Evolutionary conservation across 257 asterid genomes (phyloP), one percentile per base, ranked within the genome.

Genomic region (Solanum etuberosum): DNA sequence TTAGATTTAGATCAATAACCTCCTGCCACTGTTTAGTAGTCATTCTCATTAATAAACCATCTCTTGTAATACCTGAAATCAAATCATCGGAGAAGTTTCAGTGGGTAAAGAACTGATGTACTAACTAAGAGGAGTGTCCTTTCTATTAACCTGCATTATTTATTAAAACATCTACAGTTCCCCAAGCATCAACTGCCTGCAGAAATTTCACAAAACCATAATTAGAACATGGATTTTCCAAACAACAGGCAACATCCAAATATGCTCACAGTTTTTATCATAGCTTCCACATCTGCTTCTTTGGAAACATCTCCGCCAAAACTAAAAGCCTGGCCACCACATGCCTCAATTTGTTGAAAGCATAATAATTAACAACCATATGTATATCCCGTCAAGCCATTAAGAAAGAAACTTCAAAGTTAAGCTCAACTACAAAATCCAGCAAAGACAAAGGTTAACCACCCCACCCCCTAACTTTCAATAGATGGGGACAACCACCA

Each of bases 241-340:
- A 63, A 63, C 61, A 85, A 71, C 7, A 31, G 29, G 76, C 85
- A 40, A 40, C 86, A 88, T 46, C 48, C 5, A 63, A 78, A 61
- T 72, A 86, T 43, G 87, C 92, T 90, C 90, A 94, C 99, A 80
- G 99, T 93, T 92, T 95, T 97, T 46, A 95, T 93, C 99, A 97
- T 97, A 57, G 98, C 89, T 61, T 92, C 93, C 84, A 95, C 99
- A 85, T 93, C 99, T 86, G 94, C 95, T 95, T 95, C 99, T 91
- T 97, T 97, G 23, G 98, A 94, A 86, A 97, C 99, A 91, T 97
- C 98, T 90, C 98, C 98, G 67, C 98, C 98, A 86, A 94, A 97
- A 73, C 94, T 89, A 87, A 97, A 89, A 85, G 98, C 98, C 92
- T 94, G 95, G 68, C 98, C 98, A 74, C 99, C 98, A 83, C 90